Evolutionary conservation across 768 basidiomycete genomes (phyloP).

Genomic region (Hydnomerulius pinastri): DNA sequence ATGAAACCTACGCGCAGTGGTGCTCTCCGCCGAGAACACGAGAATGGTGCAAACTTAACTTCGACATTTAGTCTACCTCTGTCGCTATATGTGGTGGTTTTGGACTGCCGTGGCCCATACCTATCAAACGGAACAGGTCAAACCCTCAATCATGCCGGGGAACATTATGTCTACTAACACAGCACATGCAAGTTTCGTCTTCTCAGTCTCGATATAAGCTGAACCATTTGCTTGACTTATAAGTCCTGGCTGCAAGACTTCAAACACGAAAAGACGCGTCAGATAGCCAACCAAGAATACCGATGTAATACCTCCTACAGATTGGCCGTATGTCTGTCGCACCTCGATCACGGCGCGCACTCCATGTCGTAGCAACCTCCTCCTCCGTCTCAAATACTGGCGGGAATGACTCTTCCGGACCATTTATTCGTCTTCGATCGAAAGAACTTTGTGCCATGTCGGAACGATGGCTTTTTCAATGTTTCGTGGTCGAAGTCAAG

Average conservation of each 20-base stretch:
- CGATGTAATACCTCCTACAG: slow-evolving; percentile 51
- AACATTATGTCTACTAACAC: slow-evolving; percentile 60
- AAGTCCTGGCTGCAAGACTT: slow-evolving; percentile 88
- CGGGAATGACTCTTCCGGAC: slow-evolving; percentile 80
- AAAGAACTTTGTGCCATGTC: slow-evolving; percentile 56
- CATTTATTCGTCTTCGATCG: slow-evolving; percentile 88
- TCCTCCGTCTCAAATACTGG: slow-evolving; percentile 57
- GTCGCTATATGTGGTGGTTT: slow-evolving; percentile 80
- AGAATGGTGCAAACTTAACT: slow-evolving; percentile 96
- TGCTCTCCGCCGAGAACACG: slow-evolving; percentile 72
- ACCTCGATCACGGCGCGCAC: slow-evolving; percentile 50
- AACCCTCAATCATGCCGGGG: background rate
- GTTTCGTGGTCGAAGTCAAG: background rate
- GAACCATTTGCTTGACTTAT: slow-evolving; percentile 95
- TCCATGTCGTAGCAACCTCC: slow-evolving; percentile 16
- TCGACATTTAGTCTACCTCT: slow-evolving; percentile 90
- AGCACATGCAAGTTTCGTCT: slow-evolving; percentile 93
- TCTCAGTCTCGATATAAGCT: slow-evolving; percentile 92
- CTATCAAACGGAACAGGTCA: slow-evolving; percentile 37
- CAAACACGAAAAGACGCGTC: slow-evolving; percentile 10
- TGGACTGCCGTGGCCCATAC: slow-evolving; percentile 85
- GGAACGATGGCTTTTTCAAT: background rate
- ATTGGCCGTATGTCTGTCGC: slow-evolving; percentile 78
- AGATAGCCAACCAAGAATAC: slow-evolving; percentile 1
- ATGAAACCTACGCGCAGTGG: slow-evolving; percentile 75